A percentile compares a stretch with the other conserved stretches of the same genome.
phyloP scores from a whole-genome alignment of 768 basidiomycete species.

The Agrocybe pediades region DNA sequence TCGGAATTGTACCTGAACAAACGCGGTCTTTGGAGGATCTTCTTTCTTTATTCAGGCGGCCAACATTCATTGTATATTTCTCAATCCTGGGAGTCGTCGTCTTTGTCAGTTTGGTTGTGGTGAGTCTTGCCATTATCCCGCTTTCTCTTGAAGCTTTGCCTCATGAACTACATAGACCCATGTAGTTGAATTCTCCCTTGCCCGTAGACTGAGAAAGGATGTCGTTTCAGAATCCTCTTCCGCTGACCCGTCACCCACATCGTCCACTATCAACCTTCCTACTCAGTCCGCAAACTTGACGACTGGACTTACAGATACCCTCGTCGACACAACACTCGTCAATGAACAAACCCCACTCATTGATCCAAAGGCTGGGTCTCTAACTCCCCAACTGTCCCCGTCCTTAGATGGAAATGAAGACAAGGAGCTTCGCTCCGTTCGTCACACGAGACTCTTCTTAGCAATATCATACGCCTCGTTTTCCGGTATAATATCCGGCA shows the following conservation, averaged over 20 bases:
- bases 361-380: constrained; percentile 35
- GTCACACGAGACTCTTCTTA: constrained; percentile 59
- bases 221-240: constrained; percentile 24
- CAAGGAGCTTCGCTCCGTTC: constrained; percentile 27
- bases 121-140: constrained; percentile 37
- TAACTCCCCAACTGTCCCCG: constrained; percentile 18
- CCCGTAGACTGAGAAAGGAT: constrained; percentile 33
- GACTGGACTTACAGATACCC: constrained; percentile 32
- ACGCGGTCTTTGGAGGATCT: constrained; percentile 88
- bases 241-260: constrained; percentile 29
- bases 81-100: constrained; percentile 66
- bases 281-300: constrained; percentile 40
- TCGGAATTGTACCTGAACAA: constrained; percentile 89
- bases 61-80: constrained; percentile 82
- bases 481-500: constrained; percentile 87
- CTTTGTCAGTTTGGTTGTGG: constrained; percentile 58
- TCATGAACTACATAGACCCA: constrained; percentile 58
- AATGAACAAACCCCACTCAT: constrained; percentile 64
- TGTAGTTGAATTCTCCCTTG: constrained; percentile 63
- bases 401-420: constrained; percentile 21
- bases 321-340: constrained; percentile 30
- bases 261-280: constrained; percentile 37
- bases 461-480: constrained; percentile 87
- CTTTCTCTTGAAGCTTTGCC: not conserved
- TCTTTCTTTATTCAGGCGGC: constrained; percentile 70